Base-by-base conservation (phyloP, 352 stramenopile species). In the Blastocystis sp. region DNA sequence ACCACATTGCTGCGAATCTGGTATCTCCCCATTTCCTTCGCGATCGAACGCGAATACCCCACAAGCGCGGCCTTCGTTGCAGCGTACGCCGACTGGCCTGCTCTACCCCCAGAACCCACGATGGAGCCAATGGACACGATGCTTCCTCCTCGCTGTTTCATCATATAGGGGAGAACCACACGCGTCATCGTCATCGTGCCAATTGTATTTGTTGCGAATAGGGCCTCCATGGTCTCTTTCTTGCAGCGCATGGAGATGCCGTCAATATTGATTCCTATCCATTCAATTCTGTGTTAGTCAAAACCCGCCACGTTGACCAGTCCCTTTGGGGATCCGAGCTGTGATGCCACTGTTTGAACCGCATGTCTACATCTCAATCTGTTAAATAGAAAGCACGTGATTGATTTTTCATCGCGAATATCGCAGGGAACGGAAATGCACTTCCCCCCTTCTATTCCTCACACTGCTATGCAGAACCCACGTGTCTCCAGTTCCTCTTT, bases 1-100 rank as follows among this genome's bases (percentile, higher is more conserved):
- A 96, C 92, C 19, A 96, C 89, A 86, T 96, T 96, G 38, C 94
- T 92, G 40, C 93, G 93, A 78, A 96, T 94, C 70, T 94, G 94
- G 59, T 93, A 92, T 71, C 90, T 92, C 21, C 93, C 93, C 19
- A 96, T 91, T 82, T 96, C 93, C 78, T 96, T 96, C 52, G 93
- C 92, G 61, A 96, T 90, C 65, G 92, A 92, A 82, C 91, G 93
- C 56, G 93, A 95, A 66, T 93, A 91, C 17, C 93, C 93, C n/a
- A 92, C 79, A 0, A 96, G 91, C 9, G 90, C 93, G 9, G 92
- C 91, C 87, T 96, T 96, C 23, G 93, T 94, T 21, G 92, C 92
- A 76, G 91, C 93, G 90, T 96, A 96, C n/a, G 90, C 93, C 0
- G 92, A 91, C 86, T 96, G 93, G 0, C 93, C 93, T 9, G 91